Evolutionary conservation across 1,284 basidiomycete species (phyloP), one percentile per base, ranked within the genome.

Genomic region (Pterulicium gracile): DNA sequence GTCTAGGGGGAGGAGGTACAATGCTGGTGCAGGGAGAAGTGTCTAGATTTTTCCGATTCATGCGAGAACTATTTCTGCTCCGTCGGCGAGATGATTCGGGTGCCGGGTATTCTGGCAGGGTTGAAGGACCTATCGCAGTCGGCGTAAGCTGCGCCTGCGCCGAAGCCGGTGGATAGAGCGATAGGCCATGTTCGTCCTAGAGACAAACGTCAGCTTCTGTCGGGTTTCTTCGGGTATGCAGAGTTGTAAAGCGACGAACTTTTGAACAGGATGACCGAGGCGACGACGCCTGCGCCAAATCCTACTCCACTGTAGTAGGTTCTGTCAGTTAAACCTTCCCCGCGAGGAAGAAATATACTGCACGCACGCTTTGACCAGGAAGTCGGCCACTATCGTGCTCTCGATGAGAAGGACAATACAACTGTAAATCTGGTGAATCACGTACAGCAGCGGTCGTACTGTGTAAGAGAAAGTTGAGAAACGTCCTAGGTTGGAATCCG

Each of bases 71-170:
- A 7, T 18, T 39, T 15, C 36, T 39, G 39, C 44, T 58, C 47
- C 56, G 43, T 60, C 56, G 50, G 54, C 50, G 68, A 57, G 64
- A 87, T 66, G 55, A 96, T 77, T 55, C 89, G 82, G 50, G 88
- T 90, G 54, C 93, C 93, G 32, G 92, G 87, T 61, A 95, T 81
- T 58, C 91, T 80, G 51, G 93, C 86, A 15, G 92, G 89, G 71
- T 95, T 95, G 77, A 97, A 95, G 18, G 88, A 88, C 54, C 90
- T 84, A 72, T 97, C 92, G 69, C 93, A 97, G 77, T 97, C 89
- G 22, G 90, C 90, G 65, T 94, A 95, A 42, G 90, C 89, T 48
- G 83, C 81, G 51, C 90, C 90, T 42, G 81, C 72, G 42, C 88
- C 92, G 61, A 89, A 96, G 51, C 95, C 94, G 17, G 93, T 92